Base-by-base conservation (phyloP, 306 rosid species). In the Dryas octopetala region DNA sequence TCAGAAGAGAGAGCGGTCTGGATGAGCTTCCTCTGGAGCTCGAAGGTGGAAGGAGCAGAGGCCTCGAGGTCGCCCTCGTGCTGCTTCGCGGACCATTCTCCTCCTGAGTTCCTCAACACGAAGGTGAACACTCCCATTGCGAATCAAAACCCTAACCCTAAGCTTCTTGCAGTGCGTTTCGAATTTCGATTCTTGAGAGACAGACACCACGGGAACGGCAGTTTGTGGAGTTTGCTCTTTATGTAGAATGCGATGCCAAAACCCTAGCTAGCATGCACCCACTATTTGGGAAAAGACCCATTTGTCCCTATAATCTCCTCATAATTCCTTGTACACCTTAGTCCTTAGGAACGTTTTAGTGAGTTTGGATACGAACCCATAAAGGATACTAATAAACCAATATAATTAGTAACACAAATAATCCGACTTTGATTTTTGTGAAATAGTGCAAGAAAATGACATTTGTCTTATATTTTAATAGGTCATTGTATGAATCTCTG, bases 61-160 rank as follows among this genome's bases (percentile, higher is more conserved):
- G 91, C 90, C 78, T 94, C 96, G 9, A 94, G 83, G 26, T 87
- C 95, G 8, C 98, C 98, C 13, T 88, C 77, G 50, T 48, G 6
- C 74, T 91, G 92, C 78, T 94, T 94, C 0, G 87, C 98, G 44
- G 76, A 73, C 98, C 97, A 94, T 43, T 90, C 87, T 46, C 68
- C 89, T 46, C 88, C 96, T 14, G 90, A 75, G 74, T 17, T 87
- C 61, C 86, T 86, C 47, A 88, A 82, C 8, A 94, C 85, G 74
- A 88, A 94, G 23, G 97, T 90, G 86, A 87, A 90, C 0, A 88
- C 93, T 87, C 98, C 98, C 98, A 94, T 94, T 44, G 71, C 68
- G 68, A 64, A 47, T 10, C 43, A 54, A 76, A 68, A 76, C 74
- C 4, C 58, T 51, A 68, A 63, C 19, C 53, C 32, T 16, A 57